Evolutionary conservation across 805 yeast genomes (phyloP).

Genomic region (Blastobotrys terrestris): DNA sequence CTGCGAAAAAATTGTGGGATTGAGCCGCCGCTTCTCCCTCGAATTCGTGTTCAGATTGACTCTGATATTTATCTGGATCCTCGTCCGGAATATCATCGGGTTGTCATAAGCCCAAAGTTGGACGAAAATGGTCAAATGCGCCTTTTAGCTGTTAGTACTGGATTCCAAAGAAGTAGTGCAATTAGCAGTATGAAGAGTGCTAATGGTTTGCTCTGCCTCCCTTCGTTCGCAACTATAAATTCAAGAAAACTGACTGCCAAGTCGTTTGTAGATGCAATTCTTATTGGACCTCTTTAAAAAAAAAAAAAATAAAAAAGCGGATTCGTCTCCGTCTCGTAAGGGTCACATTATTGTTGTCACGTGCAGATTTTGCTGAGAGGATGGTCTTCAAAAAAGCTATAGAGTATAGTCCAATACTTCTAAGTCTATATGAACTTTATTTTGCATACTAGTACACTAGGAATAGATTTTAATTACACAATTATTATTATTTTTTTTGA

Average conservation of each 20-base stretch:
- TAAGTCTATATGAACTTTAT: no score
- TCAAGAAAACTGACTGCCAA: constrained; percentile 12
- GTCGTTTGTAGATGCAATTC: constrained; percentile 18
- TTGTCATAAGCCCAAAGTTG: constrained; percentile 26
- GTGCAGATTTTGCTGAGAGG: no score
- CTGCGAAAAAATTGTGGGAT: constrained; percentile 35
- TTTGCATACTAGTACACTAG: no score
- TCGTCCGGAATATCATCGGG: constrained; percentile 49
- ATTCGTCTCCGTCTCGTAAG: no score
- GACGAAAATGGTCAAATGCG: constrained; percentile 21
- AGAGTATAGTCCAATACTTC: no score
- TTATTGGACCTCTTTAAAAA: constrained; percentile 8
- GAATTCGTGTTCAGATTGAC: constrained; percentile 33
- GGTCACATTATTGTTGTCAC: no score
- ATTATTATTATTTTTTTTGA: no score
- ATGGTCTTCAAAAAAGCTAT: no score
- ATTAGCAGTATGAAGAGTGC: constrained; percentile 44
- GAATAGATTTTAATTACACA: no score
- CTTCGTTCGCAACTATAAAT: constrained; percentile 25
- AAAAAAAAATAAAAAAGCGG: no score
- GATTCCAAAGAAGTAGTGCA: constrained; percentile 46
- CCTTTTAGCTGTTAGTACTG: constrained; percentile 38
- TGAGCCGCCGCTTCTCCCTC: constrained; percentile 23
- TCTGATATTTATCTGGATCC: constrained; percentile 37
- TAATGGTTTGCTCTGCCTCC: constrained; percentile 41